These are phyloP conservation scores for Truncatella angustata DNA, from an alignment of 2,329 filamentous ascomycete genomes.

Conservation along the genomic window DNA sequence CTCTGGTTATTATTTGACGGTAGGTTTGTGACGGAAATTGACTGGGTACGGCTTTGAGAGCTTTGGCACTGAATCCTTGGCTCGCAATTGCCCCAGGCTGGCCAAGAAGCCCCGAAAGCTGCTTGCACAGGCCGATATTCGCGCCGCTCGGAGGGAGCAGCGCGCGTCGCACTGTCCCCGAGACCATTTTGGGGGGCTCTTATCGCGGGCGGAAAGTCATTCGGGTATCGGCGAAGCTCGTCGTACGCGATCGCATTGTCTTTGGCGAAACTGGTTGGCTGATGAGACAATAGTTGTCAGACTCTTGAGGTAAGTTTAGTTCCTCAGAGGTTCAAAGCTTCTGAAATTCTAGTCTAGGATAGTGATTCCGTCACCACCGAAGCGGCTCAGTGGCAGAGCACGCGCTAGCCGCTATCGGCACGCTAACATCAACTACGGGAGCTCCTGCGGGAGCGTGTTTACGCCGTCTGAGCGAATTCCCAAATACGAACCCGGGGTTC, in stretches of 20 bases:
- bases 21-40: neutral
- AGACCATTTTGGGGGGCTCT: slow-evolving; percentile 38
- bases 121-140: slow-evolving; percentile 24
- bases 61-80: too few relatives aligned
- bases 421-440: neutral
- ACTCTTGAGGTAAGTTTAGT: neutral
- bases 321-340: neutral
- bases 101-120: slow-evolving; percentile 11
- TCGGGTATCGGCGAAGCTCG: slow-evolving; percentile 7
- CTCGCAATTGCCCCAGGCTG: neutral
- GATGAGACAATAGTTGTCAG: neutral
- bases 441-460: neutral
- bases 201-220: slow-evolving; percentile 18
- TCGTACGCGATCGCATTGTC: slow-evolving; percentile 18
- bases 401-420: neutral
- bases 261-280: neutral
- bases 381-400: neutral
- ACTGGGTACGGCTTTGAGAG: too few relatives aligned
- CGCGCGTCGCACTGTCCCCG: slow-evolving; percentile 47
- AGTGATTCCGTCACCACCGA: neutral
- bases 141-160: slow-evolving; percentile 46
- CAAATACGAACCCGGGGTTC: too few relatives aligned
- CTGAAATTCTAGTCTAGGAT: neutral
- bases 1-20: neutral
- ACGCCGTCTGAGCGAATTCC: neutral